Evolutionary conservation across 805 yeast species (phyloP), one percentile per base, ranked within the genome.

Genomic region (Metschnikowia proteae): DNA sequence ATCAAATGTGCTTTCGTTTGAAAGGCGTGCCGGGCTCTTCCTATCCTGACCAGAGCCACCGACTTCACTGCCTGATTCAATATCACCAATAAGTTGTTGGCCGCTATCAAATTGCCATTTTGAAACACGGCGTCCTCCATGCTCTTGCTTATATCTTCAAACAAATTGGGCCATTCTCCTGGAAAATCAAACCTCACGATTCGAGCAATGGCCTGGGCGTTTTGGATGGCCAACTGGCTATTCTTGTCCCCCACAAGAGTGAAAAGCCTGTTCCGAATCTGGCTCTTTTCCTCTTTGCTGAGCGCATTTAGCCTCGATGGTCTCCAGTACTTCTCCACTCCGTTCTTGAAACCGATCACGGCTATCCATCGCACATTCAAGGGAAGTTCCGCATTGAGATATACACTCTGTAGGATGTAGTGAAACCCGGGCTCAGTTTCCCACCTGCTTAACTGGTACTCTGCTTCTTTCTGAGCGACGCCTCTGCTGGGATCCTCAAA

Each of bases 181-280:
- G 98, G 97, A 62, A 88, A 94, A 59, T 94, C 99, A 48, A 81
- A 73, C 44, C 97, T 70, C 26, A 87, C 85, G 27, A 94, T 86
- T 51, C 84, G 74, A 0, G 96, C 84, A 5, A 87, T 73, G 0
- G 95, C 84, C 54, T 87, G 86, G 0, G 97, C 95, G 62, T 88
- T 86, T 67, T 94, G 98, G 29, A 86, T 77, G 29, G 85, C 70
- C 50, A 92, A 72, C 60, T 84, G 94, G 50, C 78, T 80, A 58
- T 88, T 88, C 45, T 83, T 81, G 60, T 88, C 96, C 52, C 76
- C 78, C 10, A 88, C 61, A 39, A 81, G 61, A 28, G 75, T 71
- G 55, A 89, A 86, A 7, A 88, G 62, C 37, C 84, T 70, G 17
- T 67, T 57, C 50, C 82, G 75, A 41, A 90, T 88, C 42, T 76